These are phyloP conservation scores for Cladosporium phlei DNA, from an alignment of 2,329 filamentous ascomycete genomes.

Conservation along the genomic window DNA sequence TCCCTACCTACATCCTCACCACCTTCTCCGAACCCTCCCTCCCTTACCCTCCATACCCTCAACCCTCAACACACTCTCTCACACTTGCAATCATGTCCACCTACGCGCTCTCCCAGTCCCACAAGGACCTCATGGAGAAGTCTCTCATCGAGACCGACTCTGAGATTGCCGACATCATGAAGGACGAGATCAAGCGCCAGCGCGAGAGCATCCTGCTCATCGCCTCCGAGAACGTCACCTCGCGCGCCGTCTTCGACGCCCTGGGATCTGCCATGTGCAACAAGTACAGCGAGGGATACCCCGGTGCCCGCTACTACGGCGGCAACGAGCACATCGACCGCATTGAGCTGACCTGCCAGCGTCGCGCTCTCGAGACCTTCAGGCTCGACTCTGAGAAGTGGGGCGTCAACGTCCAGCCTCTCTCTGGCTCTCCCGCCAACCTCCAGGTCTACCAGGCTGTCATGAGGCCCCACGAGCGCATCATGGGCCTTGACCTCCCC, in stretches of 20 bases:
- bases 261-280: conserved; percentile 87
- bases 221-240: conserved; percentile 98
- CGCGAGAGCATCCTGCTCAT: conserved; percentile 98
- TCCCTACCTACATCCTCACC: neutral
- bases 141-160: conserved; percentile 85
- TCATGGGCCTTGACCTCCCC: conserved; percentile 95
- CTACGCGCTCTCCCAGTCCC: conserved; percentile 62
- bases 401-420: conserved; percentile 97
- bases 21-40: neutral
- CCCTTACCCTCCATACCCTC: neutral
- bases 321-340: conserved; percentile 98
- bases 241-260: conserved; percentile 94
- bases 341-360: conserved; percentile 92
- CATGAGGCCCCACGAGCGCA: conserved; percentile 83
- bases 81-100: conserved; percentile 17
- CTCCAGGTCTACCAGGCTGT: conserved; percentile 87
- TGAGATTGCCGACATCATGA: conserved; percentile 95
- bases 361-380: conserved; percentile 87
- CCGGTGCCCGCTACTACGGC: conserved; percentile 96
- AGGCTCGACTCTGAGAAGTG: conserved; percentile 80
- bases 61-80: neutral
- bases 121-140: conserved; percentile 85
- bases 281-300: conserved; percentile 99
- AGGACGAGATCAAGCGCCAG: conserved; percentile 92
- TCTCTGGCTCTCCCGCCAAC: conserved; percentile 74